phyloP scores from a whole-genome alignment of 2,329 filamentous ascomycete genomes.

The Microdochium nivale region DNA sequence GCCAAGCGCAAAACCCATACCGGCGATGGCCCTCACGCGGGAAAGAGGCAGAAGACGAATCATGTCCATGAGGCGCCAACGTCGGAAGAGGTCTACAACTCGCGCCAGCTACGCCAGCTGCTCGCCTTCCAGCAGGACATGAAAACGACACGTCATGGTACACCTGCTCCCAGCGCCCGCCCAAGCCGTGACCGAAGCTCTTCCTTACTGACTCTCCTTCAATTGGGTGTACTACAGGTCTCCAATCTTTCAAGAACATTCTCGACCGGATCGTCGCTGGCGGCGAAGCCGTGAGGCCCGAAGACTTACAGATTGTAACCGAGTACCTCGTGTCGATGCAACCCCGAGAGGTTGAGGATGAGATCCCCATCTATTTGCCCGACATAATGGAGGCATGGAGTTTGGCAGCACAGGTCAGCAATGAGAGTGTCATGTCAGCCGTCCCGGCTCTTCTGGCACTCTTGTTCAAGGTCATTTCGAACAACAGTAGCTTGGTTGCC shows the following conservation, averaged over 20 bases:
- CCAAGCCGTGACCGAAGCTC: neutral
- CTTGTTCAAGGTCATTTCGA: conserved; percentile 70
- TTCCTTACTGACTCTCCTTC: neutral
- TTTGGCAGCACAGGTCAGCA: conserved; percentile 69
- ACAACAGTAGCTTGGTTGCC: conserved; percentile 62
- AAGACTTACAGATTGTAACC: conserved; percentile 51
- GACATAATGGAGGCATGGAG: conserved; percentile 87
- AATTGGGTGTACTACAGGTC: conserved; percentile 14
- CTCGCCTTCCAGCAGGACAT: conserved; percentile 65
- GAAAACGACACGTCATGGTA: conserved; percentile 57
- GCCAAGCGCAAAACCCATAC: conserved; percentile 18
- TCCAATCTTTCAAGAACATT: conserved; percentile 68
- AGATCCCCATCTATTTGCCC: conserved; percentile 56
- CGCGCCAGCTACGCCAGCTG: conserved; percentile 59
- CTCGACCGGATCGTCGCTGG: conserved; percentile 56
- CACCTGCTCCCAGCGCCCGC: conserved; percentile 6
- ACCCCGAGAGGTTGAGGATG: conserved; percentile 41
- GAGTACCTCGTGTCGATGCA: conserved; percentile 57
- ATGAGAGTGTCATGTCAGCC: conserved; percentile 72
- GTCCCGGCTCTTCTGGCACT: conserved; percentile 75
- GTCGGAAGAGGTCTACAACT: conserved; percentile 52
- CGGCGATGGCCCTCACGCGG: conserved; percentile 27
- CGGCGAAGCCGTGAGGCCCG: conserved; percentile 32
- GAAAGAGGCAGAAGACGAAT: conserved; percentile 46
- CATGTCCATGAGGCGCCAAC: conserved; percentile 44